Evolutionary conservation across 805 yeast genomes (phyloP), one percentile per base, ranked within the genome.

Genomic region (Yamadazyma scolyti): DNA sequence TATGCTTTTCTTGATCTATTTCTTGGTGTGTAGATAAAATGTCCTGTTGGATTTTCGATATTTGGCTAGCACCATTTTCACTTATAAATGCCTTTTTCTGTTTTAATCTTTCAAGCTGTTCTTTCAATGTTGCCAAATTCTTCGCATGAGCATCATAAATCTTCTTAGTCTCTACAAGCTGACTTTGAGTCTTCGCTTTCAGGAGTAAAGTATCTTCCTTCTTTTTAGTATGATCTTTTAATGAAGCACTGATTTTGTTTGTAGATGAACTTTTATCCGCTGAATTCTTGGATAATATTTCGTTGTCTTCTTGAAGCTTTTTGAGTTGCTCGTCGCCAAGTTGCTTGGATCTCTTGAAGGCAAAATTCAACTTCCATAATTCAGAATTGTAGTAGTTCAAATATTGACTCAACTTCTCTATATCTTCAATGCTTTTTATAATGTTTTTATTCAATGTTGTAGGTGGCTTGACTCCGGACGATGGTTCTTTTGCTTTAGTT

Each of bases 311-410:
- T 27, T 49, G 52, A 14, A 44, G 34, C 25, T 54, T 52, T 28
- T 30, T 34, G 25, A 55, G 46, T 33, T 70, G 74, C 6, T 11
- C 12, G 9, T 17, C 15, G 14, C 21, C 13, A 9, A 5, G 9
- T 20, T 55, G 52, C 20, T 55, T 63, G 36, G 55, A 48, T n/a
- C 46, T 37, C 44, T 51, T 30, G 47, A 46, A 34, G 52, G 64
- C 44, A 42, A 64, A 33, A 42, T 43, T 44, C 20, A 57, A 37
- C 10, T 32, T 36, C 6, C 16, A 27, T 13, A 57, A 42, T 30
- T 55, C 62, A 23, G 42, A 39, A 34, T 58, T 62, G 31, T 47
- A 54, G 15, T 43, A 42, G 6, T 36, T 34, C 18, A 56, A 39
- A 31, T 54, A 56, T n/a, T 43, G 40, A 28, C 51, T 44, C 28